Conservation (phyloP, 208 protist species). For the Leishmania major region DNA sequence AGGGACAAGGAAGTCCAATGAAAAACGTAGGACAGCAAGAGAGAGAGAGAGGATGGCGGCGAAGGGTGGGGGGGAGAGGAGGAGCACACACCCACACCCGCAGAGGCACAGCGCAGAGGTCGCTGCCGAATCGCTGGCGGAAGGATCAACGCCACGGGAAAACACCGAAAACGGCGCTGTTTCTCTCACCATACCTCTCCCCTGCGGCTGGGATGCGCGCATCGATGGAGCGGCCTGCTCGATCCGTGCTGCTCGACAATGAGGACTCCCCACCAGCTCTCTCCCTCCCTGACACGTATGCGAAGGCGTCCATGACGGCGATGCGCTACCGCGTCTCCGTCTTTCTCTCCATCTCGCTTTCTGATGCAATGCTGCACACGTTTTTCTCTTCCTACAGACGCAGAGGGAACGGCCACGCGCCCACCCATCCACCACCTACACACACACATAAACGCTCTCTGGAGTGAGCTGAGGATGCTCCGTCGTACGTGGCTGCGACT, state of each 20-base stretch:
- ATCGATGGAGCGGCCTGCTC: background rate
- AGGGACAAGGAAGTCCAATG: background rate
- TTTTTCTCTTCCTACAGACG: background rate
- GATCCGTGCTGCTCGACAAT: background rate
- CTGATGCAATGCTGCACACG: background rate
- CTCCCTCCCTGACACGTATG: background rate
- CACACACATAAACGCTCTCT: background rate
- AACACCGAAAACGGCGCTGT: too few relatives aligned
- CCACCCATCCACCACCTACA: background rate
- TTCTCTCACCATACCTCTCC: background rate
- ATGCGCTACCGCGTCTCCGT: background rate
- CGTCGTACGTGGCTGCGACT: conserved; percentile 17
- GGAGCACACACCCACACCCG: background rate
- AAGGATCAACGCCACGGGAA: background rate
- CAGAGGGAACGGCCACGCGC: background rate
- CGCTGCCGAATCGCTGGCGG: background rate
- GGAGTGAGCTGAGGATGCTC: conserved; percentile 13
- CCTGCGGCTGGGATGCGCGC: background rate
- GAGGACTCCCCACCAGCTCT: background rate
- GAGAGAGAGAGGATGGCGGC: background rate
- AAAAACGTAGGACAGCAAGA: background rate
- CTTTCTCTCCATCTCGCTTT: background rate
- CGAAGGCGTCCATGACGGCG: background rate
- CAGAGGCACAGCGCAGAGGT: background rate
- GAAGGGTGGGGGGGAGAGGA: background rate